Percentiles rank a stretch among this genome's conserved stretches.
phyloP scores from a whole-genome alignment of 2,329 filamentous ascomycete genomes.

The Alternaria viburni region DNA sequence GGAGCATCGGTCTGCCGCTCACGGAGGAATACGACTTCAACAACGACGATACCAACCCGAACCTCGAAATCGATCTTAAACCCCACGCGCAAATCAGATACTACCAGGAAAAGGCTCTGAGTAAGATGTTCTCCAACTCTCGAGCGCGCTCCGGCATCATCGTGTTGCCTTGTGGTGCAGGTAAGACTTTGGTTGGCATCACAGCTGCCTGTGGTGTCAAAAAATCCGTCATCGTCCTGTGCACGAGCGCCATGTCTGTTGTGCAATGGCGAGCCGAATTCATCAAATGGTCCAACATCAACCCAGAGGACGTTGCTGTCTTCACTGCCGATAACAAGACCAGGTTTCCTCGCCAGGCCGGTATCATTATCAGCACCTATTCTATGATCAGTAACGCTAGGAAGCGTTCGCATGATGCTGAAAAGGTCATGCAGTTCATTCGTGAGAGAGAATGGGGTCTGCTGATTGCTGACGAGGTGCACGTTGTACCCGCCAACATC shows the following conservation, averaged over 20 bases:
- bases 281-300: conserved; percentile 98
- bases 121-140: conserved; percentile 99
- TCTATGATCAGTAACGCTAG: conserved; percentile 97
- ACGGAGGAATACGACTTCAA: conserved; percentile 98
- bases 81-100: conserved; percentile 87
- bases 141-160: conserved; percentile 97
- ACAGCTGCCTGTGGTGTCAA: conserved; percentile 98
- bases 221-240: conserved; percentile 93
- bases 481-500: conserved; percentile 95
- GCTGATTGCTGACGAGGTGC: conserved; percentile 96
- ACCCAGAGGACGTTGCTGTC: conserved; percentile 88
- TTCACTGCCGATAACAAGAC: conserved; percentile 95
- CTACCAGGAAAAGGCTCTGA: conserved; percentile 96
- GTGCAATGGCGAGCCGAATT: conserved; percentile 98
- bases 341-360: conserved; percentile 83
- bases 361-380: conserved; percentile 97
- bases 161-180: conserved; percentile 92
- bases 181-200: conserved; percentile 97
- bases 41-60: conserved; percentile 87
- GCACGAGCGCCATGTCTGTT: conserved; percentile 97
- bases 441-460: conserved; percentile 91
- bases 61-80: conserved; percentile 89
- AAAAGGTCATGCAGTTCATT: conserved; percentile 98
- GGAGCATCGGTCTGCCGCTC: conserved; percentile 84
- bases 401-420: conserved; percentile 86